Evolutionary conservation across 73 alveolate genomes (phyloP).

Genomic region (Paramecium biaurelia): DNA sequence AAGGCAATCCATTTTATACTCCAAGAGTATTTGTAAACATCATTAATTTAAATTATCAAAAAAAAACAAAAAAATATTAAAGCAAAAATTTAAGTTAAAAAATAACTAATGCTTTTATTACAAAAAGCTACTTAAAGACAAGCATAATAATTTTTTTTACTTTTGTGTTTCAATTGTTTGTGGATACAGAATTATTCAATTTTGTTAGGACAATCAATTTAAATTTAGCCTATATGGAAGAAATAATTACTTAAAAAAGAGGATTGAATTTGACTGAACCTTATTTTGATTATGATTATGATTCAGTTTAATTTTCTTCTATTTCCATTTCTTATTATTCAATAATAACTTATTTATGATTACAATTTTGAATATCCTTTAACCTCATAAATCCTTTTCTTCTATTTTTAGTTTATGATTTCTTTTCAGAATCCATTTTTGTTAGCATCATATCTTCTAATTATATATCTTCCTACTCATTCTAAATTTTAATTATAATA

Average conservation of each 20-base stretch:
- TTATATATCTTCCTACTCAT: neutral
- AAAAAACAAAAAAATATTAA: neutral
- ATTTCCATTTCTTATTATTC: neutral
- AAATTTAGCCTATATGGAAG: neutral
- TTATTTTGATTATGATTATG: neutral
- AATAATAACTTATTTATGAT: neutral
- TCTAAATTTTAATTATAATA: neutral
- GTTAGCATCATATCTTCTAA: conserved; percentile 2
- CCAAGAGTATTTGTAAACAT: neutral
- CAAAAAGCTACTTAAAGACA: neutral
- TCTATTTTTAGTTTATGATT: neutral
- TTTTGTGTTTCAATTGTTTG: neutral
- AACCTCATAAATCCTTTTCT: conserved; percentile 48
- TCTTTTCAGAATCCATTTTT: neutral
- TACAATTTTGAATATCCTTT: neutral
- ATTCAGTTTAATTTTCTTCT: neutral
- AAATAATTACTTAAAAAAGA: neutral
- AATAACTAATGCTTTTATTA: neutral
- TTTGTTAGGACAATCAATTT: neutral
- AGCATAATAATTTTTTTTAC: neutral
- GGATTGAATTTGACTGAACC: neutral
- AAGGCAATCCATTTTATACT: neutral
- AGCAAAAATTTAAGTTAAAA: neutral
- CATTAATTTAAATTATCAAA: neutral
- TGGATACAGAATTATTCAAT: neutral